Evolutionary conservation across 225 moss, liverwort and hornwort species (phyloP).

Genomic region (Bryoerythrophyllum caledonicum): DNA sequence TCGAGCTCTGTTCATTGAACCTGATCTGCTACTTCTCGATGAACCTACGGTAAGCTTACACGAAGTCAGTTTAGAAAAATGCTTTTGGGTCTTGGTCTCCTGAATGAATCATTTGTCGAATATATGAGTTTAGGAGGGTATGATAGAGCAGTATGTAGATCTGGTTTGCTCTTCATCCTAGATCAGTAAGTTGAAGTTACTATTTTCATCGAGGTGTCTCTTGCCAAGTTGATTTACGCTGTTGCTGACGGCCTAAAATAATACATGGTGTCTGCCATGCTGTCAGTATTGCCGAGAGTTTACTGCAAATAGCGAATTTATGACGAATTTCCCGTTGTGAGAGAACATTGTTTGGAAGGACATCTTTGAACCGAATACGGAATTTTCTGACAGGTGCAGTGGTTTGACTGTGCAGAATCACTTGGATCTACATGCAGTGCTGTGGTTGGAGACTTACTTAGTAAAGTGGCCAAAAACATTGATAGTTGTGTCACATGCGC

Average conservation of each 20-base stretch:
- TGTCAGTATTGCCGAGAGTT: too few relatives aligned
- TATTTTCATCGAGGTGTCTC: too few relatives aligned
- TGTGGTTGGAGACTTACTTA: conserved; percentile 94
- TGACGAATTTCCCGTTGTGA: too few relatives aligned
- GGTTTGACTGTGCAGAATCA: conserved; percentile 84
- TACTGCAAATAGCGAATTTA: too few relatives aligned
- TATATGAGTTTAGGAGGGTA: too few relatives aligned
- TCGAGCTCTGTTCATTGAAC: conserved; percentile 93
- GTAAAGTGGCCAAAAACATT: conserved; percentile 97
- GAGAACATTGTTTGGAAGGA: background rate
- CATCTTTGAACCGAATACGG: conserved; percentile 2
- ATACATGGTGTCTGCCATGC: too few relatives aligned
- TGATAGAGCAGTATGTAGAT: conserved; percentile 1
- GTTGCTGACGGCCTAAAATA: too few relatives aligned
- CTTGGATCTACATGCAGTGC: conserved; percentile 96
- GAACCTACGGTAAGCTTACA: conserved; percentile 81
- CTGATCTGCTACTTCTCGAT: conserved; percentile 95
- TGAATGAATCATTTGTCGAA: too few relatives aligned
- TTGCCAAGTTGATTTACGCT: too few relatives aligned
- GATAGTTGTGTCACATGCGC: conserved; percentile 95
- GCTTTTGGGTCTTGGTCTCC: background rate
- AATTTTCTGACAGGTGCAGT: too few relatives aligned
- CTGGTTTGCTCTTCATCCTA: too few relatives aligned
- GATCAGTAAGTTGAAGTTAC: too few relatives aligned
- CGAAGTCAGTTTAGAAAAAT: background rate